Evolutionary conservation across 345 rosid species (phyloP).

Genomic region (Dipteronia dyeriana): DNA sequence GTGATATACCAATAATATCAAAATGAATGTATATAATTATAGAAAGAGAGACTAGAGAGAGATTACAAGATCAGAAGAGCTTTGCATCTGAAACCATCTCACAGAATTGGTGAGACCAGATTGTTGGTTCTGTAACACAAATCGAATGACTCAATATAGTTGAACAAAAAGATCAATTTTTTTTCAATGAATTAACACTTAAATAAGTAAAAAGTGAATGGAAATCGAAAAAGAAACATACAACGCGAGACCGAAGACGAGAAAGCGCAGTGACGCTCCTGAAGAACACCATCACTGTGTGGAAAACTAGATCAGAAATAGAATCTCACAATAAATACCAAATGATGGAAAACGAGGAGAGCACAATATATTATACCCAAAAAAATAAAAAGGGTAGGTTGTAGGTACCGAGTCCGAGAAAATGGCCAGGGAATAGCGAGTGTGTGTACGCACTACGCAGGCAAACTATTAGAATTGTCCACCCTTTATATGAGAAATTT

Average conservation of each 20-base stretch:
- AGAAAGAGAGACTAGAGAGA: background rate
- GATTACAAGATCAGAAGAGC: conserved; percentile 64
- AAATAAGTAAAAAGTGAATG: background rate
- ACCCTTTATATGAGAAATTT: background rate
- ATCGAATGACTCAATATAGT: conserved; percentile 15
- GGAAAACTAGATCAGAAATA: background rate
- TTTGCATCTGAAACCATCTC: conserved; percentile 91
- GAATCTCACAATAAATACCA: background rate
- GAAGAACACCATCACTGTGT: conserved; percentile 63
- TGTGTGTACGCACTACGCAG: background rate
- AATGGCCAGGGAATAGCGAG: background rate
- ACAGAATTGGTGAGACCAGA: conserved; percentile 61
- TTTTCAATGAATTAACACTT: background rate
- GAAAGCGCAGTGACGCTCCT: conserved; percentile 62
- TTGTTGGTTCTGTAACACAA: conserved; percentile 52
- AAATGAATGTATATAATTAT: background rate
- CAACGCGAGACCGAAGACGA: conserved; percentile 66
- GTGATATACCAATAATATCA: background rate
- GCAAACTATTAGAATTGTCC: background rate
- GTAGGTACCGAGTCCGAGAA: background rate
- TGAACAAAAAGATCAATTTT: background rate
- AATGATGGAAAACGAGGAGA: background rate
- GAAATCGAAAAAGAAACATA: conserved; percentile 28
- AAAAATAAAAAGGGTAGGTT: background rate
- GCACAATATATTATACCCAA: background rate